Percentiles rank a stretch among this genome's conserved stretches.
These are phyloP conservation scores for Pseudogymnoascus sp. DNA, from an alignment of 2,329 filamentous ascomycete genomes.

Conservation along the genomic window DNA sequence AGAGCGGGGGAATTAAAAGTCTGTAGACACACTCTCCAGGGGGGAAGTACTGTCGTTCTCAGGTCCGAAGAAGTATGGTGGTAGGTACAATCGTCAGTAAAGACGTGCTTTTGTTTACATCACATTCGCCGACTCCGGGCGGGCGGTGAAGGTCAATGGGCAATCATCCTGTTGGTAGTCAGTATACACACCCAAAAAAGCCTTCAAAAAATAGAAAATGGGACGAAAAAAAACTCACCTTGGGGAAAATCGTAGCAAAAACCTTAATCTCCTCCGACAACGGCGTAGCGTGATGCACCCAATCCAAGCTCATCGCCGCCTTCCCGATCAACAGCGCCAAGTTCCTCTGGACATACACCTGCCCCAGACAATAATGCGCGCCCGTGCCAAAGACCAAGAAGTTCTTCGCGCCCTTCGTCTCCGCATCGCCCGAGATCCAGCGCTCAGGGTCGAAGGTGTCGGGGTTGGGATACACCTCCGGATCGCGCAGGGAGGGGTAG, in stretches of 20 bases:
- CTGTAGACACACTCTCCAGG: not conserved
- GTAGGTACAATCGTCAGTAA: not conserved
- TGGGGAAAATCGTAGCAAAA: constrained; percentile 96
- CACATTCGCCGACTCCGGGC: constrained; percentile 11
- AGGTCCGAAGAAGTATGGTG: not conserved
- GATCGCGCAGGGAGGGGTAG: constrained; percentile 84
- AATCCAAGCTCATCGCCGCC: constrained; percentile 78
- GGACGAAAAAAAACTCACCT: constrained; percentile 49
- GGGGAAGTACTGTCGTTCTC: not conserved
- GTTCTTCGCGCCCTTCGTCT: constrained; percentile 78
- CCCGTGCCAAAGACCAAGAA: constrained; percentile 94
- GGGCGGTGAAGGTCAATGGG: constrained; percentile 57
- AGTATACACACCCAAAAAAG: constrained; percentile 18
- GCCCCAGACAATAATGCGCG: constrained; percentile 92
- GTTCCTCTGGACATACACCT: constrained; percentile 84
- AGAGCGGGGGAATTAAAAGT: not conserved
- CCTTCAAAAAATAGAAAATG: not conserved
- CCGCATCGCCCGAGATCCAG: constrained; percentile 81
- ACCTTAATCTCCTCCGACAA: constrained; percentile 92
- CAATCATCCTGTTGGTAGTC: constrained; percentile 61
- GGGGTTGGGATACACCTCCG: constrained; percentile 83
- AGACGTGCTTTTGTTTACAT: not conserved
- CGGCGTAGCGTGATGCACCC: constrained; percentile 80
- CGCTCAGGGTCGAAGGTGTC: constrained; percentile 85
- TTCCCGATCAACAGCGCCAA: constrained; percentile 85